A percentile compares a stretch with the other conserved stretches of the same genome.
These are phyloP conservation scores for Trichoderma brevicompactum DNA, from an alignment of 2,329 filamentous ascomycete species.

Conservation along the genomic window DNA sequence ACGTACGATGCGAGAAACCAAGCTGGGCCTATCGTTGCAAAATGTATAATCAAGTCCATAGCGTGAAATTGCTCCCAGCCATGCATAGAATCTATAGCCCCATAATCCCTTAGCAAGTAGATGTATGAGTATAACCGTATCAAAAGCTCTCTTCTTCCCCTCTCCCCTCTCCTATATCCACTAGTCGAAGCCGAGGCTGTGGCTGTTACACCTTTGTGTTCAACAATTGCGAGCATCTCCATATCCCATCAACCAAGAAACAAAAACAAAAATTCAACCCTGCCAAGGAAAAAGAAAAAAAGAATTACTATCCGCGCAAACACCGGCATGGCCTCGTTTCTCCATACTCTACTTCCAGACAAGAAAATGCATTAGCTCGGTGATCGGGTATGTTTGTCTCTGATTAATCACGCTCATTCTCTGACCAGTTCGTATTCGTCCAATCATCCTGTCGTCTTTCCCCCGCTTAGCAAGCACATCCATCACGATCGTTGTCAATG, in stretches of 20 bases:
- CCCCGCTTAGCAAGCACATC: slow-evolving; percentile 78
- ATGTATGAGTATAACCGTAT: slow-evolving; percentile 16
- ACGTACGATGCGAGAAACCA: background rate
- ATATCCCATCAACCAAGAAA: slow-evolving; percentile 14
- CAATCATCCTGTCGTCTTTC: background rate
- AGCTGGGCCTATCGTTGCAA: background rate
- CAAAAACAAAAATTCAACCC: slow-evolving; percentile 10
- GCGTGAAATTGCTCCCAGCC: slow-evolving; percentile 27
- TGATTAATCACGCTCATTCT: slow-evolving; percentile 16
- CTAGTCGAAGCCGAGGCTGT: slow-evolving; percentile 17
- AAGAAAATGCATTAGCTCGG: slow-evolving; percentile 25
- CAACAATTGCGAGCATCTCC: slow-evolving; percentile 4
- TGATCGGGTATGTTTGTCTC: slow-evolving; percentile 29
- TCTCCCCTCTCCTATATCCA: slow-evolving; percentile 8
- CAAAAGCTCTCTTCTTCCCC: slow-evolving; percentile 8
- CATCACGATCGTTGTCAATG: slow-evolving; percentile 89
- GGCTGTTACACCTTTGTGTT: background rate
- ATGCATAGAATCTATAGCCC: slow-evolving; percentile 28
- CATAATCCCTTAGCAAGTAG: slow-evolving; percentile 9
- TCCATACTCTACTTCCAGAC: slow-evolving; percentile 31
- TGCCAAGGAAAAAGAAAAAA: background rate
- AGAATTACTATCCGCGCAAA: slow-evolving; percentile 28
- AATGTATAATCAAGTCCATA: slow-evolving; percentile 14
- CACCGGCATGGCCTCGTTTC: slow-evolving; percentile 29
- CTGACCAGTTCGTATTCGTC: slow-evolving; percentile 11